Conservation (phyloP, 208 protist species). For the Herpetomonas tarakana region DNA sequence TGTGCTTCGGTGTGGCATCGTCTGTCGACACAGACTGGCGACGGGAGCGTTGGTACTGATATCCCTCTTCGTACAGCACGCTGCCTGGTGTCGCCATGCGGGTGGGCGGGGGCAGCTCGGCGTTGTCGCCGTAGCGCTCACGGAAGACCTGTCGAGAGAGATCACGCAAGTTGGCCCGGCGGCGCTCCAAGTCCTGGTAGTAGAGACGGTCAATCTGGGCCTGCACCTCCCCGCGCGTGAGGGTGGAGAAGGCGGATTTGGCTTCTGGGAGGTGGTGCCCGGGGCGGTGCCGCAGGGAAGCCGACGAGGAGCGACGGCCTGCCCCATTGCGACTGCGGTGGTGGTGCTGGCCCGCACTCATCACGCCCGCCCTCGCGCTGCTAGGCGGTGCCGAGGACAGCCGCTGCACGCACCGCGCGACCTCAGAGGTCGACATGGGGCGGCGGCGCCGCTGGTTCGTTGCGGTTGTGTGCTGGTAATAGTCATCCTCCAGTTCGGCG, state of each 20-base stretch:
- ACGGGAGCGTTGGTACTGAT: conserved; percentile 1
- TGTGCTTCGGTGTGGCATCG: too few species aligned
- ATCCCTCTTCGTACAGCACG: not conserved
- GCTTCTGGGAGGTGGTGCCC: not conserved
- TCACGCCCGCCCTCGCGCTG: not conserved
- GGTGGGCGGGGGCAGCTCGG: conserved; percentile 2
- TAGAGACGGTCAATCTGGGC: conserved; percentile 33
- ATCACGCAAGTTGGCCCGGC: conserved; percentile 11
- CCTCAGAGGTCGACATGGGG: not conserved
- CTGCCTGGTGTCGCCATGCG: conserved; percentile 7
- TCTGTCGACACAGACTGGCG: too few species aligned
- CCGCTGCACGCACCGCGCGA: not conserved
- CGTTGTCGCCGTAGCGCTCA: conserved; percentile 6
- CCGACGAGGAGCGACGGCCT: too few species aligned
- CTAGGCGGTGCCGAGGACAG: not conserved
- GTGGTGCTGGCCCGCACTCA: too few species aligned
- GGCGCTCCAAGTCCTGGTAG: conserved; percentile 22
- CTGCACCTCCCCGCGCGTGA: conserved; percentile 24
- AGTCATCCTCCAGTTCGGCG: not conserved
- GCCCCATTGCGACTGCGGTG: too few species aligned
- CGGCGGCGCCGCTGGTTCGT: not conserved
- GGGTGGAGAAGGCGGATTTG: conserved; percentile 21
- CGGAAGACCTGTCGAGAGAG: conserved; percentile 19
- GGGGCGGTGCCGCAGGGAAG: not conserved
- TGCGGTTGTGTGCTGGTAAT: not conserved